Percentiles rank a stretch among this genome's conserved stretches.
These are phyloP conservation scores for Cystofilobasidium bisporidii DNA, from an alignment of 768 basidiomycete species.

Conservation along the genomic window DNA sequence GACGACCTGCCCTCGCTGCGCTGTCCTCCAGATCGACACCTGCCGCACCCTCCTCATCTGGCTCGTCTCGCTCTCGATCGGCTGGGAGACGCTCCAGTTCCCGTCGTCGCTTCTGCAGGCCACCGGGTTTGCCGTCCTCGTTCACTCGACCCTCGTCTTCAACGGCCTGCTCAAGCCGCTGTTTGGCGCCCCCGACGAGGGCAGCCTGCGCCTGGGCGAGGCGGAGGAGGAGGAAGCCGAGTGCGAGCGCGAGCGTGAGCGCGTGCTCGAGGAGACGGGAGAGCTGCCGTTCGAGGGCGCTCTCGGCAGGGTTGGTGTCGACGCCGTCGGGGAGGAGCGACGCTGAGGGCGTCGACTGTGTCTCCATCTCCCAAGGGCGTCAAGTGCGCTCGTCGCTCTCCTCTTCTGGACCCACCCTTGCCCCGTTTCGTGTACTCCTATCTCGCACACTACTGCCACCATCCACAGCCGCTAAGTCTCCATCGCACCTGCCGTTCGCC, in stretches of 20 bases:
- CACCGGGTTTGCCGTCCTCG: conserved; percentile 72
- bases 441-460: too few relatives aligned
- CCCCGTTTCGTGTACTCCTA: too few relatives aligned
- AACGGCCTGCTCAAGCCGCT: conserved; percentile 67
- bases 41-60: conserved; percentile 94
- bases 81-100: conserved; percentile 79
- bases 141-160: conserved; percentile 65
- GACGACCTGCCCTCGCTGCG: background rate
- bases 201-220: background rate
- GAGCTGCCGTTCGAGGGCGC: conserved; percentile 4
- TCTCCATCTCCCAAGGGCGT: too few relatives aligned
- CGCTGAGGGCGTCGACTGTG: too few relatives aligned
- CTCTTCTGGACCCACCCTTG: too few relatives aligned
- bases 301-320: conserved; percentile 7
- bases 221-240: background rate
- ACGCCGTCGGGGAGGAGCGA: conserved; percentile 1
- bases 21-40: conserved; percentile 57
- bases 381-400: too few relatives aligned
- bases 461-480: too few relatives aligned
- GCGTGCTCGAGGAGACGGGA: conserved; percentile 1
- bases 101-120: conserved; percentile 77
- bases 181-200: background rate
- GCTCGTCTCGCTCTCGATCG: conserved; percentile 44
- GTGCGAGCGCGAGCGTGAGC: background rate
- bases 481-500: too few relatives aligned